A percentile compares a stretch with the other conserved stretches of the same genome.
These are phyloP conservation scores for Marsdenia floribunda DNA, from an alignment of 257 asterid genomes.

Conservation along the genomic window DNA sequence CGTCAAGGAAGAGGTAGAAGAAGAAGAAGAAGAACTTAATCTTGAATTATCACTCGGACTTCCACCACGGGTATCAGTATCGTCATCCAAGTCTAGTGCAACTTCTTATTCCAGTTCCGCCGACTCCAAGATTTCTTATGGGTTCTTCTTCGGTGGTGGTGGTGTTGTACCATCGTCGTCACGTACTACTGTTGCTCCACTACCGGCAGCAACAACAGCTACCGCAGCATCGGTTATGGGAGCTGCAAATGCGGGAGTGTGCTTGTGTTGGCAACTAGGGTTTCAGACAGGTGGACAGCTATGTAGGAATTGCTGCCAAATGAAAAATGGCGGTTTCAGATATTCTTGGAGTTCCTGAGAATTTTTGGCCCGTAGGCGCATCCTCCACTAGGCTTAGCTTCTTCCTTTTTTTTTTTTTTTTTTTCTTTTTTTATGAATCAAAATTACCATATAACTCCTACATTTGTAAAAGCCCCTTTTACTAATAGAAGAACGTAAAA, in stretches of 20 bases:
- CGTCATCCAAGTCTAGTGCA: conserved; percentile 2
- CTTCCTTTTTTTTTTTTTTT: neutral
- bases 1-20: no score
- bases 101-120: conserved; percentile 19
- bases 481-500: neutral
- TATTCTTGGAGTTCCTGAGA: conserved; percentile 11
- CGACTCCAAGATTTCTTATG: conserved; percentile 27
- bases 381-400: neutral
- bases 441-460: neutral
- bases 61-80: neutral
- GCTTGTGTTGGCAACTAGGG: conserved; percentile 64
- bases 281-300: conserved; percentile 38
- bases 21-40: conserved; percentile 24
- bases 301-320: conserved; percentile 58
- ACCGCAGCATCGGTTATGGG: conserved; percentile 16
- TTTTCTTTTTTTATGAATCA: neutral
- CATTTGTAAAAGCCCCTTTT: neutral
- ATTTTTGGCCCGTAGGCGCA: neutral
- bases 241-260: conserved; percentile 23
- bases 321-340: conserved; percentile 36
- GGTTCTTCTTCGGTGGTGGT: conserved; percentile 25
- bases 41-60: conserved; percentile 70
- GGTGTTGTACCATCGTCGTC: conserved; percentile 13
- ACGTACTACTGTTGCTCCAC: neutral
- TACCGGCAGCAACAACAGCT: neutral